Evolutionary conservation across 164 flowering plant species (phyloP).

Genomic region (Vitis amurensis): DNA sequence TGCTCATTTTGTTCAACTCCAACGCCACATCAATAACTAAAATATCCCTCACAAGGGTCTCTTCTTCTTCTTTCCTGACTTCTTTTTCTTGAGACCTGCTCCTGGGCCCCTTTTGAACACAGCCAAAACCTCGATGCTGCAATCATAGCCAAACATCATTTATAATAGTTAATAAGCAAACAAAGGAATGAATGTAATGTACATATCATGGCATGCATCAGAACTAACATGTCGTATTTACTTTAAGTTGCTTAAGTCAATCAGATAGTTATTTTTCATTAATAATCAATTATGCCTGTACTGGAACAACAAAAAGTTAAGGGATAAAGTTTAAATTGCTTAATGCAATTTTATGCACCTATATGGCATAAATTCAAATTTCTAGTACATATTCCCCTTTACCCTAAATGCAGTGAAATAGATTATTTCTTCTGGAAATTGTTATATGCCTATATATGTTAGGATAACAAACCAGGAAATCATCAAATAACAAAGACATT

Average conservation of each 20-base stretch:
- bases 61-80: constrained; percentile 60
- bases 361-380: constrained; percentile 6
- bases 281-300: too few relatives aligned
- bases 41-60: constrained; percentile 15
- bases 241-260: neutral
- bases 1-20: too few relatives aligned
- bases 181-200: neutral
- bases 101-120: constrained; percentile 67
- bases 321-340: too few relatives aligned
- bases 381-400: too few relatives aligned
- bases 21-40: too few relatives aligned
- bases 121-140: constrained; percentile 94
- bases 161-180: neutral
- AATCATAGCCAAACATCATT: constrained; percentile 15
- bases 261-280: neutral
- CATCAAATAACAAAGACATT: too few relatives aligned
- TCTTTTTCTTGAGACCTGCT: constrained; percentile 50
- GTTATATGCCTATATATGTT: too few relatives aligned
- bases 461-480: too few relatives aligned
- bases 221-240: neutral
- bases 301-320: too few relatives aligned
- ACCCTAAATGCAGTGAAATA: too few relatives aligned
- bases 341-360: constrained; percentile 72
- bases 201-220: neutral
- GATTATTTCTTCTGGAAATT: too few relatives aligned